Base-by-base conservation (phyloP, 2,329 filamentous ascomycete genomes). In the Daldinia sp. region DNA sequence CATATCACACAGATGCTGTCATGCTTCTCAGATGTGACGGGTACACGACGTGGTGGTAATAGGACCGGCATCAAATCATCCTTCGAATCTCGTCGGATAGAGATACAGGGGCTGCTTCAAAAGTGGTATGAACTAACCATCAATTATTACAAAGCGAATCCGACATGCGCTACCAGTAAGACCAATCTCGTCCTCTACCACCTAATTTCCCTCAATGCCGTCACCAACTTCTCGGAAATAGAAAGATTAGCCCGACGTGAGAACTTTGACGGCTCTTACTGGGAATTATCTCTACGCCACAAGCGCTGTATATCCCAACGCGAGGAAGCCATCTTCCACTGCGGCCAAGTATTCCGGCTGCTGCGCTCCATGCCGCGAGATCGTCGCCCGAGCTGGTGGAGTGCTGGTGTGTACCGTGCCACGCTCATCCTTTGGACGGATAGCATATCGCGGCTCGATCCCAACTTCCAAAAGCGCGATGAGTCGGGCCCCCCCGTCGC, bases 141-240 rank as follows among this genome's bases (percentile, higher is more conserved):
- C 62, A 75, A 79, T 9, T 83, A 86, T 72, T 77, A 80, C 69
- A 85, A 85, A 71, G 75, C 78, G n/a, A 82, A 87, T 70, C 82
- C 84, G 1, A 76, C 78, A 48, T 90, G 88, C 66, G 77, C 83
- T 13, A 80, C 87, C 66, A 90, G 86, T 71, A 84, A 84, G 69
- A 87, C 86, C 66, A 90, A 88, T 71, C 76, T 92, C 39, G 83
- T 90, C 41, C 82, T 92, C 63, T 91, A 89, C 74, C 89, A 92
- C 69, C 81, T 92, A 39, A 87, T 92, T 72, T 88, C 84, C 49
- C 81, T 92, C 61, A 91, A 91, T 68, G 84, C 86, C 7, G 83
- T 90, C 25, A 88, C 87, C 13, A 87, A 86, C 75, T 90, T 91
- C 71, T 81, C 85, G 1, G 86, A 88, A 68, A 86, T 91, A 45